phyloP scores from a whole-genome alignment of 2,329 filamentous ascomycete species.

The Trichoderma sp. region DNA sequence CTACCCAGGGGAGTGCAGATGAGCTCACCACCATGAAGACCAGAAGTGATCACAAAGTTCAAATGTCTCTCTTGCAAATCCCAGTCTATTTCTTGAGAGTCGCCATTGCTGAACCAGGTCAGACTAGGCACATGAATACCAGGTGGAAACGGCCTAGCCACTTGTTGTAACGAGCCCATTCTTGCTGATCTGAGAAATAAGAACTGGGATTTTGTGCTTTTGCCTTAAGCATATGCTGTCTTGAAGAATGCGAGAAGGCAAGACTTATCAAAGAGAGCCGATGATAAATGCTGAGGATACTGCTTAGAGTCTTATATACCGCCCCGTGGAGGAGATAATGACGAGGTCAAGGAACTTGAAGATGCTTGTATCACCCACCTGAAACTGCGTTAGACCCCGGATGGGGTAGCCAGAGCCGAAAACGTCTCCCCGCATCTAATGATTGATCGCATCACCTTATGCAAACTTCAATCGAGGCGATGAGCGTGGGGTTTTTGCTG shows the following conservation, averaged over 20 bases:
- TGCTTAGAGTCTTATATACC: background rate
- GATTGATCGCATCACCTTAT: background rate
- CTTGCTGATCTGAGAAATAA: background rate
- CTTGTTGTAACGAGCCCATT: slow-evolving; percentile 32
- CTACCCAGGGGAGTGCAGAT: background rate
- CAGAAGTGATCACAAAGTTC: slow-evolving; percentile 43
- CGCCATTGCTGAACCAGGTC: slow-evolving; percentile 51
- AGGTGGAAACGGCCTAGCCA: slow-evolving; percentile 33
- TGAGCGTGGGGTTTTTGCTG: background rate
- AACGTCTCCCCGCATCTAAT: too few relatives aligned
- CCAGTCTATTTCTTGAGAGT: slow-evolving; percentile 54
- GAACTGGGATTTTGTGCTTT: too few relatives aligned
- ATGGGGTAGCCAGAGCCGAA: background rate
- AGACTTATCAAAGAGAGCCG: background rate
- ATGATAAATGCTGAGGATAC: background rate
- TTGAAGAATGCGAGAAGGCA: background rate
- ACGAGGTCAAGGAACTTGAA: background rate
- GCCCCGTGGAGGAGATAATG: background rate
- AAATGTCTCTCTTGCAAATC: slow-evolving; percentile 48
- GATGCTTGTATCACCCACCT: background rate
- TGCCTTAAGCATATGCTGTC: background rate
- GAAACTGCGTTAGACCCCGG: background rate
- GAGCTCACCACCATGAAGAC: slow-evolving; percentile 46
- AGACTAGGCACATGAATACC: slow-evolving; percentile 56
- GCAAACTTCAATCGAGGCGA: background rate